Evolutionary conservation across 2,329 filamentous ascomycete species (phyloP).

Genomic region (Aphanoascus verrucosus): DNA sequence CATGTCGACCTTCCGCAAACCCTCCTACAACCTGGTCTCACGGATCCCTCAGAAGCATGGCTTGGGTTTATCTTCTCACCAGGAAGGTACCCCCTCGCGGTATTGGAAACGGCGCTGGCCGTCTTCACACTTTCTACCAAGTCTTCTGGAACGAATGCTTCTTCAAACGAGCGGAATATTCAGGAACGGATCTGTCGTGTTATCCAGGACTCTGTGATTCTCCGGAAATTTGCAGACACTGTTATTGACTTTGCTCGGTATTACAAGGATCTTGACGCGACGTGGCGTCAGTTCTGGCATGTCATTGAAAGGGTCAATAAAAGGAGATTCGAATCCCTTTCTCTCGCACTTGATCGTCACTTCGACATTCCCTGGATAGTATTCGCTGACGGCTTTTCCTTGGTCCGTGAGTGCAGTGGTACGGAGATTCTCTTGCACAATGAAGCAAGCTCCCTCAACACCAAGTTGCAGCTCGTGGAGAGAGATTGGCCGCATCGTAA

Average conservation of each 20-base stretch:
- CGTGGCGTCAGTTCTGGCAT: constrained; percentile 86
- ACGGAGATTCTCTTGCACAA: constrained; percentile 70
- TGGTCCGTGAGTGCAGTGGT: constrained; percentile 66
- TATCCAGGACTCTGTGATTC: constrained; percentile 56
- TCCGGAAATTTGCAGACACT: constrained; percentile 50
- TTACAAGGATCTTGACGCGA: constrained; percentile 59
- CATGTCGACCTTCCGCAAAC: constrained; percentile 44
- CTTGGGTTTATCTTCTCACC: constrained; percentile 71
- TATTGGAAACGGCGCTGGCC: constrained; percentile 69
- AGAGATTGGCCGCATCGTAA: constrained; percentile 38
- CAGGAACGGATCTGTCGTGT: constrained; percentile 66
- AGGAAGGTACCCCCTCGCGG: constrained; percentile 66
- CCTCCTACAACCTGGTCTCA: constrained; percentile 53
- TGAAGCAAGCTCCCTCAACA: constrained; percentile 31
- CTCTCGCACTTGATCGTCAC: constrained; percentile 61
- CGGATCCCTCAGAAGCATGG: constrained; percentile 74
- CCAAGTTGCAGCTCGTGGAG: constrained; percentile 30
- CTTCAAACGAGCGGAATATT: constrained; percentile 43
- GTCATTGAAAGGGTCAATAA: constrained; percentile 78
- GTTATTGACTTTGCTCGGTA: constrained; percentile 67
- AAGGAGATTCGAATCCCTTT: constrained; percentile 69
- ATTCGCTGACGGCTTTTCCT: constrained; percentile 68
- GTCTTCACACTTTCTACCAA: constrained; percentile 63
- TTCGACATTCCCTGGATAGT: constrained; percentile 71
- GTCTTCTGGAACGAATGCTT: constrained; percentile 21